These are phyloP conservation scores for Chamaecrista fasciculata DNA, from an alignment of 306 rosid species.

Conservation along the genomic window DNA sequence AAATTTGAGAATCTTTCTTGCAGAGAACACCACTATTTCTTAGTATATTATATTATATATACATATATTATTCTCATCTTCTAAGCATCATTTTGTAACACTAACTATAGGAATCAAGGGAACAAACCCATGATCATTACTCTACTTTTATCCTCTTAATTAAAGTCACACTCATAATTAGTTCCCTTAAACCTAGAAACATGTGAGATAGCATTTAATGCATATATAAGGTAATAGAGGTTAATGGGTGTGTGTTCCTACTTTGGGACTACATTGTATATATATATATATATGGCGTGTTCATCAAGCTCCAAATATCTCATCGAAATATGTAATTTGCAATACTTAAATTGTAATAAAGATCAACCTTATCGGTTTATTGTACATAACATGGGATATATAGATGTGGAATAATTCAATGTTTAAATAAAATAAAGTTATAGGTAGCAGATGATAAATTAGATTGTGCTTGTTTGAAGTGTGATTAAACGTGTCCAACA, in stretches of 20 bases:
- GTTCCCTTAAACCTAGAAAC: slow-evolving; percentile 32
- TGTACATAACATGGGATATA: too few relatives aligned
- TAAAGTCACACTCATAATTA: slow-evolving; percentile 4
- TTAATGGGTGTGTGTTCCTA: not conserved
- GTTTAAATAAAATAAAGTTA: too few relatives aligned
- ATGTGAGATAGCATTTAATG: slow-evolving; percentile 29
- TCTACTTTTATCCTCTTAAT: slow-evolving; percentile 17
- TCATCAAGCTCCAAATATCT: not conserved
- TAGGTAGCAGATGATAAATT: too few relatives aligned
- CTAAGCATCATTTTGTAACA: slow-evolving; percentile 24
- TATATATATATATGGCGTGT: not conserved
- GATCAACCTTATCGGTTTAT: too few relatives aligned
- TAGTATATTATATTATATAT: not conserved
- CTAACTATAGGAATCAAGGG: slow-evolving; percentile 56
- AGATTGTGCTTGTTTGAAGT: not conserved
- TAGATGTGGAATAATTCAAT: too few relatives aligned
- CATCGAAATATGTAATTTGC: too few relatives aligned
- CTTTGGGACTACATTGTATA: not conserved
- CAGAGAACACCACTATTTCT: slow-evolving; percentile 28
- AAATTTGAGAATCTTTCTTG: slow-evolving; percentile 37
- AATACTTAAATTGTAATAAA: too few relatives aligned
- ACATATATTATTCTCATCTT: slow-evolving; percentile 36
- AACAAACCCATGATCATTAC: slow-evolving; percentile 41
- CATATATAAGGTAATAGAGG: not conserved
- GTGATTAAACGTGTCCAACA: not conserved